Evolutionary conservation across 1,284 basidiomycete species (phyloP).

Genomic region (Microbotryum intermedium): DNA sequence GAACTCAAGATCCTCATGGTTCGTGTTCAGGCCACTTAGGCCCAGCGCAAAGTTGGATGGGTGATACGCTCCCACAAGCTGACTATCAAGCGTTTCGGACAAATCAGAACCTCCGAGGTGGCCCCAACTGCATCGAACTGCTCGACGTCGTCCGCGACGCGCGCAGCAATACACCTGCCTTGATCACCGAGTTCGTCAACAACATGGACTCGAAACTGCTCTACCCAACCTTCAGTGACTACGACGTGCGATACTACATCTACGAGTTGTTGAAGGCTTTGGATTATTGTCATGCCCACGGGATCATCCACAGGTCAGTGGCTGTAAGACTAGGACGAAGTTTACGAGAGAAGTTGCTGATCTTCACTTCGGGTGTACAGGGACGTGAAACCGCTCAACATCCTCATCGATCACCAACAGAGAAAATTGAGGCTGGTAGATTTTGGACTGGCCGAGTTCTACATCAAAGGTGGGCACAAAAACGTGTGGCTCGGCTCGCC

Average conservation of each 20-base stretch:
- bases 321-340: too few species aligned
- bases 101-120: slow-evolving; percentile 90
- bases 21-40: not conserved
- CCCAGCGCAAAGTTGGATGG: not conserved
- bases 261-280: slow-evolving; percentile 93
- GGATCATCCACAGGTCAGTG: slow-evolving; percentile 74
- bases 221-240: slow-evolving; percentile 80
- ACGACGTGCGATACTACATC: slow-evolving; percentile 96
- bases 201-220: slow-evolving; percentile 97
- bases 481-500: not conserved
- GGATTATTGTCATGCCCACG: slow-evolving; percentile 96
- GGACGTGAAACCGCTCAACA: slow-evolving; percentile 98
- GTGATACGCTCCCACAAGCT: too few species aligned
- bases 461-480: slow-evolving; percentile 72
- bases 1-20: slow-evolving; percentile 70
- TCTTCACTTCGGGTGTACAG: slow-evolving; percentile 36
- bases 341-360: too few species aligned
- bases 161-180: slow-evolving; percentile 33
- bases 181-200: slow-evolving; percentile 73
- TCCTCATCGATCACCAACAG: slow-evolving; percentile 98
- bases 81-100: slow-evolving; percentile 37
- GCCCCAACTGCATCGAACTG: slow-evolving; percentile 75
- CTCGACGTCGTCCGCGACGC: slow-evolving; percentile 90
- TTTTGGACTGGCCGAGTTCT: slow-evolving; percentile 98
- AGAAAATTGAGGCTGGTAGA: slow-evolving; percentile 94